Evolutionary conservation across 2,329 filamentous ascomycete genomes (phyloP).

Genomic region (Diaporthe citri): DNA sequence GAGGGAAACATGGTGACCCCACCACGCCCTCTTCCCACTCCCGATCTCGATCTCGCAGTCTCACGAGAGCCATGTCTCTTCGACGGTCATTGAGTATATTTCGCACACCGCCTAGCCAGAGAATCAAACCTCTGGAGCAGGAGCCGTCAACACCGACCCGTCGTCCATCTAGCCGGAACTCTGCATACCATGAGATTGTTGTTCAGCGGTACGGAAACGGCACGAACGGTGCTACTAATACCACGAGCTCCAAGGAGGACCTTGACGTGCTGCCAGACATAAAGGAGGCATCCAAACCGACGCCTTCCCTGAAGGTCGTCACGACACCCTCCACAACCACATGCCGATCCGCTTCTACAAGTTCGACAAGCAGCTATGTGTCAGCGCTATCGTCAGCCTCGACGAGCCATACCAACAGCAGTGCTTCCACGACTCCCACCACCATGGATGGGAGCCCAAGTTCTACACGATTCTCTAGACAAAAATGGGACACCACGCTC

Average conservation of each 20-base stretch:
- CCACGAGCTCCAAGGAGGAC: not conserved
- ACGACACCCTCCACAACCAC: constrained; percentile 1
- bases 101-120: constrained; percentile 37
- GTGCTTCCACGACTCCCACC: constrained; percentile 33
- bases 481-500: constrained; percentile 21
- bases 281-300: not conserved
- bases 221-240: constrained; percentile 54
- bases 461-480: constrained; percentile 22
- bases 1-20: not conserved
- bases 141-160: not conserved
- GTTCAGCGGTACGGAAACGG: constrained; percentile 68
- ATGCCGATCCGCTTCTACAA: constrained; percentile 37
- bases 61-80: constrained; percentile 48
- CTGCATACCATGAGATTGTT: constrained; percentile 63
- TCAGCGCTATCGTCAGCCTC: constrained; percentile 21
- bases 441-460: constrained; percentile 33
- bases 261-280: not conserved
- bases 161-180: constrained; percentile 39
- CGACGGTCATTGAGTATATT: constrained; percentile 52
- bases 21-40: not conserved
- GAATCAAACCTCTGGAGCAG: not conserved
- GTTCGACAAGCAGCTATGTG: constrained; percentile 31
- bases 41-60: constrained; percentile 40
- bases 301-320: not conserved
- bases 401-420: constrained; percentile 9